Evolutionary conservation across 2,329 filamentous ascomycete species (phyloP).

Genomic region (Botrytis hyacinthi): DNA sequence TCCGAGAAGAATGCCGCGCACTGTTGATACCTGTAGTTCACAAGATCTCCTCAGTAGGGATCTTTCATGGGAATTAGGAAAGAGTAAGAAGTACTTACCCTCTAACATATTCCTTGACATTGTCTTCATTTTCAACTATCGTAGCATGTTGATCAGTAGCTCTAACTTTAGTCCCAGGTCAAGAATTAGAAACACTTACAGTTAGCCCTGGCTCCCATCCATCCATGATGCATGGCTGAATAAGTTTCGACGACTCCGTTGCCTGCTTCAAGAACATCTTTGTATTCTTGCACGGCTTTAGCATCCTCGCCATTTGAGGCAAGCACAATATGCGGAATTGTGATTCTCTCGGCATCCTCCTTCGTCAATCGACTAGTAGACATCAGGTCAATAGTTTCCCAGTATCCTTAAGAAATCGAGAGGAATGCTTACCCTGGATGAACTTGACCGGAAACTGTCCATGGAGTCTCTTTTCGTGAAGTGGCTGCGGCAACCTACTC

Average conservation of each 20-base stretch:
- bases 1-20: background rate
- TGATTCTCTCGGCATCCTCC: constrained; percentile 46
- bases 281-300: constrained; percentile 44
- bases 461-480: constrained; percentile 27
- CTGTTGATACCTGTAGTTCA: background rate
- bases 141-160: background rate
- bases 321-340: constrained; percentile 49
- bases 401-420: background rate
- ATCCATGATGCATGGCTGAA: constrained; percentile 31
- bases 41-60: background rate
- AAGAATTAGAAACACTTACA: constrained; percentile 36
- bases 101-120: constrained; percentile 38
- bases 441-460: constrained; percentile 32
- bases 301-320: constrained; percentile 50
- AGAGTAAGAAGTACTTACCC: background rate
- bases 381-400: background rate
- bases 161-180: background rate
- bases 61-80: background rate
- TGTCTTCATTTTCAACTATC: constrained; percentile 40
- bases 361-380: constrained; percentile 24
- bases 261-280: constrained; percentile 44
- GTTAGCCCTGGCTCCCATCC: constrained; percentile 51
- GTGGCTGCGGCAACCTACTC: constrained; percentile 27
- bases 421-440: constrained; percentile 30
- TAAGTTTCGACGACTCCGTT: constrained; percentile 39